Evolutionary conservation across 495 filamentous ascomycete species (phyloP).

Genomic region (Emericellopsis terricola): DNA sequence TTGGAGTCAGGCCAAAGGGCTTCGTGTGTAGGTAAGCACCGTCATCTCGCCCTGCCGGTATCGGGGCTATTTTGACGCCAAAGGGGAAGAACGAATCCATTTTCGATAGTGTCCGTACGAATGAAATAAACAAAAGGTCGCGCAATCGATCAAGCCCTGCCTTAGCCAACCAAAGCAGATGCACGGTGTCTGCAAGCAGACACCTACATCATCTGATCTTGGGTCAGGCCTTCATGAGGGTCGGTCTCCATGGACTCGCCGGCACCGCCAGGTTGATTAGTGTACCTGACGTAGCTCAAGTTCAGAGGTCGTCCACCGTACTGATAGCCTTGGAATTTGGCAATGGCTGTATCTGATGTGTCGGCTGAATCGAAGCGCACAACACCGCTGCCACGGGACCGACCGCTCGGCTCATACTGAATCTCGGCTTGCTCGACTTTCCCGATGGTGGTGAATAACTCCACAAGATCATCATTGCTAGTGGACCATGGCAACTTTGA

Average conservation of each 20-base stretch:
- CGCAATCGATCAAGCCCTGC: not conserved
- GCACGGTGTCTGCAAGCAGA: not conserved
- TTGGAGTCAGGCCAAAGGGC: too few species aligned
- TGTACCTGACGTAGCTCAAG: conserved; percentile 81
- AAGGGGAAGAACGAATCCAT: too few species aligned
- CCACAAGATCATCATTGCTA: conserved; percentile 89
- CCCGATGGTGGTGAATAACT: conserved; percentile 93
- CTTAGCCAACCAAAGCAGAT: too few species aligned
- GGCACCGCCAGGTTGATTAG: conserved; percentile 39
- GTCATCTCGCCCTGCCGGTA: too few species aligned
- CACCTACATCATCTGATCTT: conserved; percentile 92
- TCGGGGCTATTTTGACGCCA: too few species aligned
- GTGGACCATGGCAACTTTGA: conserved; percentile 93
- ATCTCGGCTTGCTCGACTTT: conserved; percentile 97
- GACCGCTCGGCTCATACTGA: conserved; percentile 92
- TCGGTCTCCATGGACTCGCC: conserved; percentile 74
- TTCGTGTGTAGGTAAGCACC: too few species aligned
- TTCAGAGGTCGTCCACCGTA: conserved; percentile 92
- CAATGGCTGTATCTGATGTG: conserved; percentile 82
- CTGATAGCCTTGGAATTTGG: conserved; percentile 94
- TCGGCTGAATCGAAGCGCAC: conserved; percentile 75
- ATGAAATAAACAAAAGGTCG: too few species aligned
- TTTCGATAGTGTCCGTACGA: too few species aligned
- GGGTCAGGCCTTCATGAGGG: conserved; percentile 57
- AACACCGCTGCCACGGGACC: conserved; percentile 87